Evolutionary conservation across 2,329 filamentous ascomycete species (phyloP).

Genomic region (Fusarium sp.): DNA sequence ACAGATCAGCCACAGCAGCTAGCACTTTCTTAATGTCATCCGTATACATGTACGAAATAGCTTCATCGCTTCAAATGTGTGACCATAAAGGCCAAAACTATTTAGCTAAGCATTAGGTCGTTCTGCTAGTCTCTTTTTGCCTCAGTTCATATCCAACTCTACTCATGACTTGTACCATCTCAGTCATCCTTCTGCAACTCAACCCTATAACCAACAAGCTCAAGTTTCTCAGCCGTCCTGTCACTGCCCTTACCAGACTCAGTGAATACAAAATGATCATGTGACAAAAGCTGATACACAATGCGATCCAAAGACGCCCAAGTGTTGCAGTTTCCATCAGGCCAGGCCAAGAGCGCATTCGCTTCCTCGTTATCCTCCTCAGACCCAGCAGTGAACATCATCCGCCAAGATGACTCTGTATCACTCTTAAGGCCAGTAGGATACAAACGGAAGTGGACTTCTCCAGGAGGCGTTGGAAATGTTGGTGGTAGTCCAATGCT

Average conservation of each 20-base stretch:
- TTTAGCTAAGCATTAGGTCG: rapidly evolving
- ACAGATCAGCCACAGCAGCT: too few relatives aligned
- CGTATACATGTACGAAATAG: not conserved
- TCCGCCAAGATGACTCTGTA: not conserved
- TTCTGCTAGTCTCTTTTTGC: not conserved
- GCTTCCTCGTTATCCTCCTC: not conserved
- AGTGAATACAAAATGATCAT: conserved; percentile 12
- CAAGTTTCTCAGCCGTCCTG: not conserved
- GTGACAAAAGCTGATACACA: conserved; percentile 1
- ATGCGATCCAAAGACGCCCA: conserved; percentile 11
- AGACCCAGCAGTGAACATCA: not conserved
- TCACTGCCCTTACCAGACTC: not conserved
- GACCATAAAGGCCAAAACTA: not conserved
- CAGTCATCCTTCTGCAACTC: not conserved
- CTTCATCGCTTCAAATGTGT: too few relatives aligned
- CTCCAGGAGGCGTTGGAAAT: not conserved
- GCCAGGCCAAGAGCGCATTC: not conserved
- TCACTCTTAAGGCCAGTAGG: not conserved
- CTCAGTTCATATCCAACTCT: rapidly evolving
- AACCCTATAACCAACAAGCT: conserved; percentile 16
- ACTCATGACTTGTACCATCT: not conserved
- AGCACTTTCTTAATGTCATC: not conserved
- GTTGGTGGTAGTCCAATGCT: not conserved
- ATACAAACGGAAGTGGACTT: conserved; percentile 13
- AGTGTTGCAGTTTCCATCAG: not conserved